Conservation (phyloP, 805 yeast species). For the Spathaspora arborariae region DNA sequence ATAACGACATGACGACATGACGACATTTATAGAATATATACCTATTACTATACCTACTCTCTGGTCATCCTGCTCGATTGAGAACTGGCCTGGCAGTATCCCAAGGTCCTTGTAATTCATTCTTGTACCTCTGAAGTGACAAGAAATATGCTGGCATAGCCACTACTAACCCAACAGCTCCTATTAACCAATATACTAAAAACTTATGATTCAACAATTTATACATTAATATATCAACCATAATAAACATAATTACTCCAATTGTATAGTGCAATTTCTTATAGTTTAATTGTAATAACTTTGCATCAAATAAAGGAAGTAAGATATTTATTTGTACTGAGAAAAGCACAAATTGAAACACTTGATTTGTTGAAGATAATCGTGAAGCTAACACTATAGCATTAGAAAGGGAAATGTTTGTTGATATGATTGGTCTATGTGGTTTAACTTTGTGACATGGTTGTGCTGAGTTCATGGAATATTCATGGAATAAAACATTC, state of each 20-base stretch:
- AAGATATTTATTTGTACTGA: conserved; percentile 69
- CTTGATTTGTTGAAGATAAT: conserved; percentile 65
- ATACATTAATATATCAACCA: conserved; percentile 27
- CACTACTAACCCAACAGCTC: conserved; percentile 47
- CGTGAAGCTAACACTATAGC: conserved; percentile 92
- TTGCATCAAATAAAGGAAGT: conserved; percentile 65
- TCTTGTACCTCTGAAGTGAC: conserved; percentile 71
- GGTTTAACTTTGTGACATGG: conserved; percentile 6
- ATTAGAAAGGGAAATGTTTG: conserved; percentile 79
- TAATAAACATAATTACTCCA: not conserved
- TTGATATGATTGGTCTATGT: conserved; percentile 59
- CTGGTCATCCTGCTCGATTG: conserved; percentile 8
- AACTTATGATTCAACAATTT: conserved; percentile 19
- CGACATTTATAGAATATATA: too few species aligned
- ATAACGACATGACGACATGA: too few species aligned
- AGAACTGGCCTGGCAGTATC: conserved; percentile 77
- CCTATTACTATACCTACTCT: not conserved
- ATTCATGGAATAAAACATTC: conserved; percentile 67
- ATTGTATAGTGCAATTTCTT: conserved; percentile 15
- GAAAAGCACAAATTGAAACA: conserved; percentile 77
- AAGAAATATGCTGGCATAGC: conserved; percentile 70
- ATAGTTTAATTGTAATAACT: conserved; percentile 44
- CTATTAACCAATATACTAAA: conserved; percentile 47
- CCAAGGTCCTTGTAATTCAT: conserved; percentile 91
- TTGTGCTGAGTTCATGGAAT: conserved; percentile 46